Evolutionary conservation across 768 basidiomycete genomes (phyloP).

Genomic region (Serendipita vermifera): DNA sequence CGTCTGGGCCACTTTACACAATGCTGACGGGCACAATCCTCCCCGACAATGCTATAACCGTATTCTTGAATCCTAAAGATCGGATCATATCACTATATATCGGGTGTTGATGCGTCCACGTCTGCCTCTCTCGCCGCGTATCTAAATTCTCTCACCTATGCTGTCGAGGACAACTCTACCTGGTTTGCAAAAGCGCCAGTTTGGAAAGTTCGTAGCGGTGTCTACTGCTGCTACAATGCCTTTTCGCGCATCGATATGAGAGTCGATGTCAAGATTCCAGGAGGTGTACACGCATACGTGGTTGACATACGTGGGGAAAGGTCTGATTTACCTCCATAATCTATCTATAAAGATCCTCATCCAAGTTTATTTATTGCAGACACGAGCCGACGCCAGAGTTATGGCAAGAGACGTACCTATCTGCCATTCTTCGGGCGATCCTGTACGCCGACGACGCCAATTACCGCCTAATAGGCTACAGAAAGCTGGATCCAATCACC

Average conservation of each 20-base stretch:
- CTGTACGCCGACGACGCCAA: constrained; percentile 93
- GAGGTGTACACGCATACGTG: constrained; percentile 88
- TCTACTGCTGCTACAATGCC: constrained; percentile 96
- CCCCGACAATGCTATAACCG: no score
- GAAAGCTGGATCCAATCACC: constrained; percentile 91
- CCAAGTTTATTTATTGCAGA: constrained; percentile 27
- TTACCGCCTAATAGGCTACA: constrained; percentile 83
- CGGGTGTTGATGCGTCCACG: constrained; percentile 97
- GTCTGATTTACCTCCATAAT: constrained; percentile 33
- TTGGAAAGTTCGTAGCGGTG: constrained; percentile 90
- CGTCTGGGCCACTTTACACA: background rate
- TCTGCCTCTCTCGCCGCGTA: constrained; percentile 96
- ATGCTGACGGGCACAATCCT: background rate
- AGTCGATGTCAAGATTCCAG: constrained; percentile 97
- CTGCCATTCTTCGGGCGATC: constrained; percentile 79
- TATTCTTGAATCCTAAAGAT: constrained; percentile 35
- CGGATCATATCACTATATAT: constrained; percentile 94
- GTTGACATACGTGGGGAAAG: constrained; percentile 89
- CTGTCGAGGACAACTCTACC: constrained; percentile 76
- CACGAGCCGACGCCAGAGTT: constrained; percentile 84
- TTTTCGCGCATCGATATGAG: constrained; percentile 94
- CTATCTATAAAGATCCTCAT: background rate
- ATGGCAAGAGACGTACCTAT: constrained; percentile 97
- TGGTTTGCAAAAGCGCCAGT: constrained; percentile 80
- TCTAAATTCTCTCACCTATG: constrained; percentile 95